Evolutionary conservation across 1,139 yeast species (phyloP), one percentile per base, ranked within the genome.

Genomic region (Candida labiduridarum): DNA sequence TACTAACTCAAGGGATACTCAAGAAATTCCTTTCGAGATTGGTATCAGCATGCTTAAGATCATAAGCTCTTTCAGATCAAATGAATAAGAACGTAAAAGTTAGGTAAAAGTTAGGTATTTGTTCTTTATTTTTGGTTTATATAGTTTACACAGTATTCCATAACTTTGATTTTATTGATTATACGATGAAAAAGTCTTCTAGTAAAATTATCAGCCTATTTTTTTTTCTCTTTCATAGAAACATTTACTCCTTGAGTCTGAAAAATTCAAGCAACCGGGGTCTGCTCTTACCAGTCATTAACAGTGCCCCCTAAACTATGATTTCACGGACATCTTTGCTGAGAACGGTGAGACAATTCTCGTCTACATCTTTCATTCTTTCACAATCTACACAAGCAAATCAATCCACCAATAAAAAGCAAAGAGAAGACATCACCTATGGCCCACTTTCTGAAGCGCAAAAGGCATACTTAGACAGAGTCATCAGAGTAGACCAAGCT

Each of bases 401-500:
- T 41, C 30, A 30, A 12, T n/a, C 42, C 9, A 53, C 62, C 11
- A 65, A 60, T 50, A 59, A 62, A 44, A 60, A 62, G 49, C 52
- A 58, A 41, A 59, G 62, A 19, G 44, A 51, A 10, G 52, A 68
- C 45, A 59, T 72, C 4, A 63, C 59, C 49, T 75, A 74, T 52
- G 80, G 80, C 1, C 65, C 76, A 4, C 63, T 84, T 47, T 76
- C 83, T 3, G 69, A 69, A 44, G 88, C 89, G 0, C 92, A 87
- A 61, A 74, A 74, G 55, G 91, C 91, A 1, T 89, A 79, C 56
- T 75, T 91, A 29, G 90, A 89, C 51, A 71, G 94, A 52, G 85
- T 86, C 1, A 82, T 94, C 25, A 76, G 99, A 48, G 99, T 94
- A 8, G 98, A 94, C 63, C 99, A 94, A 67, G 97, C 99, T 1